A percentile compares a stretch with the other conserved stretches of the same genome.
phyloP scores from a whole-genome alignment of 768 basidiomycete species.

The Tricholoma hemisulphureum region DNA sequence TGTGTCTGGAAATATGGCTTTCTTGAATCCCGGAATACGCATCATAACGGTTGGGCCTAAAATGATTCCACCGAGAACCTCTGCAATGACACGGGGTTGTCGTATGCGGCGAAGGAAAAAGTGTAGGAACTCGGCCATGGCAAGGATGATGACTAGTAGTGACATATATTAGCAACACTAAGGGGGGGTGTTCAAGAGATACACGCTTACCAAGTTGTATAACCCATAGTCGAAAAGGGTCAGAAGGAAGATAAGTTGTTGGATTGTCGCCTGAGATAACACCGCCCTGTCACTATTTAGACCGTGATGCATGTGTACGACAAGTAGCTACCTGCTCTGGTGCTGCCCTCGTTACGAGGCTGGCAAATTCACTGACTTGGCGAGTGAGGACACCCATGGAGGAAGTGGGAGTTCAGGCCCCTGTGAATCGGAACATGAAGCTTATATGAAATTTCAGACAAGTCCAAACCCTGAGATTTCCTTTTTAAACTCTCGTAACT shows the following conservation, averaged over 20 bases:
- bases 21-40: constrained; percentile 70
- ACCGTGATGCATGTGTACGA: not conserved
- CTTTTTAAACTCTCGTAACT: not conserved
- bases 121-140: constrained; percentile 72
- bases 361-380: constrained; percentile 30
- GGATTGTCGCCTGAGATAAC: constrained; percentile 80
- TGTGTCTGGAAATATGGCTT: constrained; percentile 52
- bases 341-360: constrained; percentile 45
- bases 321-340: constrained; percentile 42
- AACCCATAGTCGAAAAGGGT: constrained; percentile 77
- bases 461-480: not conserved
- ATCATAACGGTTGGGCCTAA: constrained; percentile 80
- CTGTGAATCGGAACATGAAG: not conserved
- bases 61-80: constrained; percentile 87
- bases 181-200: not conserved
- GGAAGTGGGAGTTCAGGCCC: not conserved
- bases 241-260: constrained; percentile 49
- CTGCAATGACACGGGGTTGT: constrained; percentile 92
- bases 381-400: constrained; percentile 46
- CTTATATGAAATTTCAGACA: not conserved
- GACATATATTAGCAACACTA: constrained; percentile 4
- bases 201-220: constrained; percentile 65
- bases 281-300: constrained; percentile 61
- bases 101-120: constrained; percentile 63
- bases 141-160: constrained; percentile 70